phyloP scores from a whole-genome alignment of 176 grass and related monocot species.

The Oryza coarctata region DNA sequence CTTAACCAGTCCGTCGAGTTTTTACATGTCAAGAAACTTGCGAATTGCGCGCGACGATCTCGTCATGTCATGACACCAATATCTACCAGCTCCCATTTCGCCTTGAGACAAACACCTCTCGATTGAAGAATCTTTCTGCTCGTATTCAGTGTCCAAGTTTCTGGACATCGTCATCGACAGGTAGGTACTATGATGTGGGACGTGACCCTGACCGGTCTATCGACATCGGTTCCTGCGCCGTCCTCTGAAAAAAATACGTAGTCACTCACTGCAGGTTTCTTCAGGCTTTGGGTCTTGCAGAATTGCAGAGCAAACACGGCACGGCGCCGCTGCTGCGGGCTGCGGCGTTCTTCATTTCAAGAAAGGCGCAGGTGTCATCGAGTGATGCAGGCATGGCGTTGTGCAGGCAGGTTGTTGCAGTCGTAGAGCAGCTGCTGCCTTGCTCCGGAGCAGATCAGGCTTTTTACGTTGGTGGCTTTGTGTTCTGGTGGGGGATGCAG shows the following conservation, averaged over 20 bases:
- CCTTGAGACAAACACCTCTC: too few species aligned
- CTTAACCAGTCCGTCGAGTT: too few species aligned
- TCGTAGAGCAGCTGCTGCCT: background rate
- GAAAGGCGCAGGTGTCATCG: constrained; percentile 34
- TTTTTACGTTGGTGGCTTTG: constrained; percentile 21
- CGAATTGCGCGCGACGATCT: background rate
- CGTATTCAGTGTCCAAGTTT: background rate
- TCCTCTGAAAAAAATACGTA: background rate
- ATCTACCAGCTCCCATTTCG: background rate
- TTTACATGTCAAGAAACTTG: background rate
- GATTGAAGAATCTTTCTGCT: background rate
- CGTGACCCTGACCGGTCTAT: background rate
- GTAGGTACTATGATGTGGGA: background rate
- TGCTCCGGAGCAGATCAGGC: too few species aligned
- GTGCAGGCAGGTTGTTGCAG: background rate
- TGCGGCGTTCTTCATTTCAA: constrained; percentile 42
- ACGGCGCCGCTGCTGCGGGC: constrained; percentile 24
- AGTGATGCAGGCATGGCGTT: background rate
- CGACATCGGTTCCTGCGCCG: background rate
- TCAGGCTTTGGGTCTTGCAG: background rate
- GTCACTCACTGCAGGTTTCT: background rate
- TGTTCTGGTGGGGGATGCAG: constrained; percentile 20
- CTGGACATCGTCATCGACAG: background rate
- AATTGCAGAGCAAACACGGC: background rate
- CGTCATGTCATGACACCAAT: background rate